Conservation (phyloP, 1,139 yeast genomes). For the Torulaspora pretoriensis region DNA sequence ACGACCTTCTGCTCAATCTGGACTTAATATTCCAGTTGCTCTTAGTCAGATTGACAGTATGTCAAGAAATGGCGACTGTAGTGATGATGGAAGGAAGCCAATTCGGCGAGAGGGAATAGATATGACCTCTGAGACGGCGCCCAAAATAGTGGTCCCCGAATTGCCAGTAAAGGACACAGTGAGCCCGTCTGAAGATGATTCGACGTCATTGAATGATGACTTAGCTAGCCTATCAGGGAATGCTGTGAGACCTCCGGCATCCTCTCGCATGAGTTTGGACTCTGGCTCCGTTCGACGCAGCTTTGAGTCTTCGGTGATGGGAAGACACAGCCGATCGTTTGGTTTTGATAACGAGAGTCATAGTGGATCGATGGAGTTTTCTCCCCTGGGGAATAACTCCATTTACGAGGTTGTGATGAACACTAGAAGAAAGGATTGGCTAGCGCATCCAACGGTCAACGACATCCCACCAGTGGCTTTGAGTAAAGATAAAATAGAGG, state of each 20-base stretch:
- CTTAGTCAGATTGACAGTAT: conserved; percentile 3
- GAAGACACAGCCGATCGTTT: conserved; percentile 18
- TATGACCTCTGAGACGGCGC: not conserved
- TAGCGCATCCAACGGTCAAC: conserved; percentile 65
- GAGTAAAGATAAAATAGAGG: conserved; percentile 51
- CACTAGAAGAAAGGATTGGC: conserved; percentile 36
- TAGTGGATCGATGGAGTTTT: conserved; percentile 38
- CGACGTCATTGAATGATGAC: conserved; percentile 35
- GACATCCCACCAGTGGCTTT: conserved; percentile 85
- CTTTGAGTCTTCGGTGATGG: conserved; percentile 34
- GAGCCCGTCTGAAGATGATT: conserved; percentile 18
- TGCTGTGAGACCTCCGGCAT: conserved; percentile 12
- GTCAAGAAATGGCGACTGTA: conserved; percentile 10
- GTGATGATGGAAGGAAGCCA: conserved; percentile 1
- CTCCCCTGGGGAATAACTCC: conserved; percentile 76
- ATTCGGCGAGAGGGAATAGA: conserved; percentile 1
- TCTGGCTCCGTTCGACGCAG: conserved; percentile 34
- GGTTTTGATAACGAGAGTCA: conserved; percentile 24
- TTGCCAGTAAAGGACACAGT: conserved; percentile 10
- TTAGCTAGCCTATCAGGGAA: conserved; percentile 32
- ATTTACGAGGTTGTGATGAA: conserved; percentile 62
- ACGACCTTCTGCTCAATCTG: not conserved
- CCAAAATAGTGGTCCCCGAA: conserved; percentile 5
- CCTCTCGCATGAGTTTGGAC: conserved; percentile 26
- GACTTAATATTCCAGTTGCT: not conserved